These are phyloP conservation scores for Malus sieversii DNA, from an alignment of 306 rosid genomes.

Conservation along the genomic window DNA sequence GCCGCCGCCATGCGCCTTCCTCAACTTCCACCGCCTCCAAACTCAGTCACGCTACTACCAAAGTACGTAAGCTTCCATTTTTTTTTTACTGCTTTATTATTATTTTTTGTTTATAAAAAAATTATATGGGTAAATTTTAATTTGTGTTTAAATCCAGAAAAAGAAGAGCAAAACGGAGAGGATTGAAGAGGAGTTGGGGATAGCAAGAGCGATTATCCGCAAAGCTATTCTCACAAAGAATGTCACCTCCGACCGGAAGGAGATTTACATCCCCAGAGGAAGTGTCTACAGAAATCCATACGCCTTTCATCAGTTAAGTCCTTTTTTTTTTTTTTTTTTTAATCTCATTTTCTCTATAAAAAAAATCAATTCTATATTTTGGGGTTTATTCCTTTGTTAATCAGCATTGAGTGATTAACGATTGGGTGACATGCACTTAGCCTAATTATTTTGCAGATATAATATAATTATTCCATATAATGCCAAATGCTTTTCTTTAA, in stretches of 20 bases:
- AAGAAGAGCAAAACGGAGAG: constrained; percentile 3
- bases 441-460: too few species aligned
- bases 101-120: neutral
- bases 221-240: constrained; percentile 8
- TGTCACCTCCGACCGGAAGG: neutral
- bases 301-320: constrained; percentile 26
- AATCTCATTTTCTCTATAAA: neutral
- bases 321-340: neutral
- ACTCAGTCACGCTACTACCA: neutral
- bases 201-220: constrained; percentile 4
- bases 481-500: too few species aligned
- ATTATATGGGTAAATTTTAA: neutral
- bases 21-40: neutral
- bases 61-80: neutral
- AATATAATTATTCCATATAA: too few species aligned
- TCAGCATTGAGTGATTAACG: too few species aligned
- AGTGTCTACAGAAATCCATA: constrained; percentile 11
- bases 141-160: neutral
- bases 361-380: neutral
- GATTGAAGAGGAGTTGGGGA: constrained; percentile 17
- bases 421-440: neutral
- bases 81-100: neutral
- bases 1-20: neutral
- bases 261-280: constrained; percentile 22
- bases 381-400: neutral